Evolutionary conservation across 768 basidiomycete genomes (phyloP), one percentile per base, ranked within the genome.

Genomic region (Lactarius indigo): DNA sequence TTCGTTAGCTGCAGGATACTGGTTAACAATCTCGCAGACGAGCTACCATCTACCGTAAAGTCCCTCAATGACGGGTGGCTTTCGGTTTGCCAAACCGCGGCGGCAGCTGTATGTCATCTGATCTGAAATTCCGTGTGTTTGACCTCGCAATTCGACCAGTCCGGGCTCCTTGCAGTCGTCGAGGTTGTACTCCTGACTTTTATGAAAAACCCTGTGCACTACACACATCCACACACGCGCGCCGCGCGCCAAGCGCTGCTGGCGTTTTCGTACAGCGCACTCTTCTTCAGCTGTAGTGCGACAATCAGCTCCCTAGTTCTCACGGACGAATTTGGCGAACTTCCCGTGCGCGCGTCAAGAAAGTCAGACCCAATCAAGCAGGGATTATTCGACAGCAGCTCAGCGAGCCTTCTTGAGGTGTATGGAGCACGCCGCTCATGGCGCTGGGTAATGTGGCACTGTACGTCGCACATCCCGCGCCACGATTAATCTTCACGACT

Each of bases 391-490:
- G 64, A 65, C 59, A 65, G 59, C 59, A 65, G 64, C 52, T 35
- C 64, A 15, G 64, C 64, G 30, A 65, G 64, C 39, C 50, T 65
- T 17, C 64, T 65, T 17, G 64, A 65, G 26, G 50, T 59, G 8
- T 65, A 65, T n/a, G 64, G 64, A 12, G 64, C 64, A 3, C 58
- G 64, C 26, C 57, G 52, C 33, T 65, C 64, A 41, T 65, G 64
- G 64, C 64, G 64, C 5, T 65, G 64, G 64, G 33, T 65, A 37
- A 65, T 65, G 64, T 65, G 64, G 64, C 64, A 65, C 31, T 65
- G 64, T 65, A 59, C 17, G 59, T 60, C 37, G 18, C 47, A 50
- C 35, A 1, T 42, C 12, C 1, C 12, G 7, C 18, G 7, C 20
- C 17, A 6, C 0, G 6, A 31, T 42, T 26, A 2, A 23, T 28